Base-by-base conservation (phyloP, 2,329 filamentous ascomycete genomes). In the Reticulascus tulasneorum region DNA sequence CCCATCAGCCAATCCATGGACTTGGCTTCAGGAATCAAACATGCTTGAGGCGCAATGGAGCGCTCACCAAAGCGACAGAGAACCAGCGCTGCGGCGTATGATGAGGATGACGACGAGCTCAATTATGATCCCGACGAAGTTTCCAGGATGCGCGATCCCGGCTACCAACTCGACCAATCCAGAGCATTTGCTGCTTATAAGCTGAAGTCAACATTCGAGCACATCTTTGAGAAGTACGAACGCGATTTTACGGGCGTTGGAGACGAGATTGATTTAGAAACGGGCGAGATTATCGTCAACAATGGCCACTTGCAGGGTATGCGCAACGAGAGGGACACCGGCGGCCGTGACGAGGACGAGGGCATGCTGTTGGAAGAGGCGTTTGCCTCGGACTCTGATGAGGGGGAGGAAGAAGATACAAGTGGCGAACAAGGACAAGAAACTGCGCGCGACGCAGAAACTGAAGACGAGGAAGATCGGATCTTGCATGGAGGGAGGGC, bases 151-250 rank as follows among this genome's bases (percentile, higher is more conserved):
- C 67, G 71, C 21, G 70, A 80, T 40, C 68, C 75, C 12, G 66
- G 72, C 33, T 69, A 72, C 42, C 71, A 79, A 37, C 63, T 88
- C 12, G 69, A 79, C 29, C 66, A 75, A 42, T 79, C 75, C 30
- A 75, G 84, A 46, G 73, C 77, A 32, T 71, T 73, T 36, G 85
- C 88, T 38, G 81, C 86, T 44, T 66, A 72, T 45, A 80, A 79
- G 40, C 74, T 95, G 25, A 91, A 93, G 57, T 82, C 79, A n/a
- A 80, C 80, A 6, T 93, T 94, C 56, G 89, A 95, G 54, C 69
- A 77, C 37, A 94, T 97, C 37, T 95, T 95, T 55, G 77, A 84
- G 42, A 96, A 94, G 59, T 96, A 94, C 57, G 81, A 75, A 35
- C 81, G 73, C 46, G 85, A 96, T 56, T 95, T 95, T 52, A 79